phyloP scores from a whole-genome alignment of 495 filamentous ascomycete genomes.

The Tuber indicum region DNA sequence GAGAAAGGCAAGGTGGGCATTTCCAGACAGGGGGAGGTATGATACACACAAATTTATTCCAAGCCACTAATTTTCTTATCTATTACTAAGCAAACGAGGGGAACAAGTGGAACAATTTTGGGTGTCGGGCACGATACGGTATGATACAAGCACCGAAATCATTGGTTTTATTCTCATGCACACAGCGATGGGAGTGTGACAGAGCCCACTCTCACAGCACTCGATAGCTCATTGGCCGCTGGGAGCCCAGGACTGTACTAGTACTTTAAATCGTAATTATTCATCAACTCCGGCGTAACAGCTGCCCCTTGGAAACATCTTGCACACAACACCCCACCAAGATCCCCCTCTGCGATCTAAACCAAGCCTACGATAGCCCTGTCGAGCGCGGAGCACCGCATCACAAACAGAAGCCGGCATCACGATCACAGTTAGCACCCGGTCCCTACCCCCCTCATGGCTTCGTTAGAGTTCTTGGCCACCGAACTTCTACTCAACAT shows the following conservation, averaged over 20 bases:
- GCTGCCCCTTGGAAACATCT: background rate
- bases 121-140: too few species aligned
- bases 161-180: background rate
- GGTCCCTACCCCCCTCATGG: conserved; percentile 3
- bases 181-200: too few species aligned
- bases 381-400: background rate
- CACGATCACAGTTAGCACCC: conserved; percentile 4
- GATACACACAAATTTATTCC: background rate
- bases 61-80: background rate
- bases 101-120: too few species aligned
- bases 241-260: background rate
- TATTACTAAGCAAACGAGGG: background rate
- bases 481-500: conserved; percentile 38
- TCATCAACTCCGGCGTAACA: background rate
- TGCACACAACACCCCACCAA: conserved; percentile 1
- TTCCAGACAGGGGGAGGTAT: background rate
- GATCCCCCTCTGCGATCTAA: background rate
- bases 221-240: background rate
- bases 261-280: background rate
- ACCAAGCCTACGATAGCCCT: background rate
- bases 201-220: background rate
- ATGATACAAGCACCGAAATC: too few species aligned
- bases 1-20: background rate
- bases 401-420: background rate
- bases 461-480: conserved; percentile 23